A percentile compares a stretch with the other conserved stretches of the same genome.
Evolutionary conservation across 768 basidiomycete species (phyloP).

Genomic region (Hemileccinum rubropunctum): DNA sequence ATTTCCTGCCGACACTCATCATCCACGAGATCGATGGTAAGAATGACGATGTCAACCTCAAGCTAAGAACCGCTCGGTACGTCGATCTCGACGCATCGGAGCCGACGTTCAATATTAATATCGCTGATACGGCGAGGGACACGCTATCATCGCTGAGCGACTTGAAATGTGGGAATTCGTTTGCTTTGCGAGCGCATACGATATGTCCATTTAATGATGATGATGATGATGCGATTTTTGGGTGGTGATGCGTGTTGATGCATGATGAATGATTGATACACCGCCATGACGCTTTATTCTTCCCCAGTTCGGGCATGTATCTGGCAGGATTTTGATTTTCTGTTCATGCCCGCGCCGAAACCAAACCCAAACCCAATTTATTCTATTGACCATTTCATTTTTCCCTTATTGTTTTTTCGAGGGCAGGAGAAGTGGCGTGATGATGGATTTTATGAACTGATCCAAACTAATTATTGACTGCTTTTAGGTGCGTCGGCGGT

Average conservation of each 20-base stretch:
- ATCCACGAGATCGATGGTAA: conserved; percentile 26
- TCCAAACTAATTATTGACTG: background rate
- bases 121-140: conserved; percentile 20
- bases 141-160: conserved; percentile 23
- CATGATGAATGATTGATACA: no score
- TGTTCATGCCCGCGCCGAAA: no score
- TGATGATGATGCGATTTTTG: no score
- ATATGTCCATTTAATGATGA: no score
- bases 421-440: background rate
- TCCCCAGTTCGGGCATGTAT: no score
- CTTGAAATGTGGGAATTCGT: conserved; percentile 37
- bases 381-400: no score
- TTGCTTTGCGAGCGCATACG: conserved; percentile 21
- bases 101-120: conserved; percentile 22
- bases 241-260: no score
- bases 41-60: conserved; percentile 21
- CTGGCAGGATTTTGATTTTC: no score
- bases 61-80: conserved; percentile 28
- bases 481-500: conserved; percentile 25
- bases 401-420: background rate
- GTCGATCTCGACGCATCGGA: conserved; percentile 30
- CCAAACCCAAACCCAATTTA: no score
- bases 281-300: no score
- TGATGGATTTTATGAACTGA: conserved; percentile 3
- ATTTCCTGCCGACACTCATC: conserved; percentile 31